Percentiles rank a stretch among this genome's conserved stretches.
phyloP scores from a whole-genome alignment of 1,284 basidiomycete genomes.

The Tilletia setariae region DNA sequence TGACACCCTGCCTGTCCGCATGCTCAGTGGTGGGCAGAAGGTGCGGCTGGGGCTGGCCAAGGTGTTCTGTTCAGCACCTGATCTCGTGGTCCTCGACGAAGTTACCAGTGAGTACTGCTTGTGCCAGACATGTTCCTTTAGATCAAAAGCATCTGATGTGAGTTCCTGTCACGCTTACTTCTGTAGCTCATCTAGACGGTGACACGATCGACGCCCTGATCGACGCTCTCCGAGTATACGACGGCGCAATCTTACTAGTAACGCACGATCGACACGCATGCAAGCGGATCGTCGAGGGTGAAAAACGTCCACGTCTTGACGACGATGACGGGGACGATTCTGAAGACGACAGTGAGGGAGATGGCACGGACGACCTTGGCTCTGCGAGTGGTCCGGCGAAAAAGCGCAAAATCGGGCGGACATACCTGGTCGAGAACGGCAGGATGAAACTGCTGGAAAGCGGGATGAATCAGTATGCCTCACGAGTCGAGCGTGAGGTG shows the following conservation, averaged over 20 bases:
- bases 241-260: constrained; percentile 65
- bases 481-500: constrained; percentile 8
- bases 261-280: constrained; percentile 65
- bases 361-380: constrained; percentile 3
- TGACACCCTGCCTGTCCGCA: constrained; percentile 30
- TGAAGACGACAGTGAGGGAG: constrained; percentile 31
- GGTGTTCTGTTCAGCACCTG: constrained; percentile 36
- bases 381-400: background rate
- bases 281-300: constrained; percentile 33
- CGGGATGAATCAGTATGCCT: constrained; percentile 58
- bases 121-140: background rate
- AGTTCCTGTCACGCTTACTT: too few species aligned
- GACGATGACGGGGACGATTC: constrained; percentile 41
- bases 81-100: constrained; percentile 41
- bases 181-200: constrained; percentile 67
- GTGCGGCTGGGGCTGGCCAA: constrained; percentile 38
- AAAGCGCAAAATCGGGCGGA: constrained; percentile 54
- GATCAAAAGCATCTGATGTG: background rate
- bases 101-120: constrained; percentile 30
- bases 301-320: constrained; percentile 27
- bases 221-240: constrained; percentile 61
- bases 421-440: constrained; percentile 58
- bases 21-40: constrained; percentile 62
- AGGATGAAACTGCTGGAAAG: constrained; percentile 56
- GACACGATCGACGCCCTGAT: constrained; percentile 66